phyloP scores from a whole-genome alignment of 192 early-diverging fungal genomes.

The Gonapodya prolifera region DNA sequence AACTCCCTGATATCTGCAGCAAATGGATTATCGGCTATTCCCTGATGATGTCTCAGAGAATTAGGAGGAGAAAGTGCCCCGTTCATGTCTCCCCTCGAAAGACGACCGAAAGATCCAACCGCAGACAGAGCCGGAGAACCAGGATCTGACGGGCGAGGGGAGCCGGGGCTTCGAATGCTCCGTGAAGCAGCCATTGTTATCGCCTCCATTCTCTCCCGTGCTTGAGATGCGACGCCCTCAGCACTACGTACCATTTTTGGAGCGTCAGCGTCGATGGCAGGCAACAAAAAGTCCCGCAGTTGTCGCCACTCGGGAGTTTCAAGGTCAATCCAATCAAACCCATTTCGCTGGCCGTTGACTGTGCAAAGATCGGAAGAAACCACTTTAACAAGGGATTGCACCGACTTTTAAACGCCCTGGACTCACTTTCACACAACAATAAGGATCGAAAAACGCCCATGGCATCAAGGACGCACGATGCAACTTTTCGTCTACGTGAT shows the following conservation, averaged over 20 bases:
- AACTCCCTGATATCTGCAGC: not conserved
- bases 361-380: too few species aligned
- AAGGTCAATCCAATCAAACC: not conserved
- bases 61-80: not conserved
- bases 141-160: not conserved
- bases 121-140: not conserved
- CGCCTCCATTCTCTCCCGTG: not conserved
- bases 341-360: not conserved
- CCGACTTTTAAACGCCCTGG: too few species aligned
- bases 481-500: not conserved
- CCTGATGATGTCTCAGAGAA: not conserved
- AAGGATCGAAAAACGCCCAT: not conserved
- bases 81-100: not conserved
- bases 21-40: not conserved
- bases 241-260: not conserved
- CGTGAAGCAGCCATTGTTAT: not conserved
- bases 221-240: not conserved
- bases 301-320: not conserved
- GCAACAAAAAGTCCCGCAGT: not conserved
- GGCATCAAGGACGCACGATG: not conserved
- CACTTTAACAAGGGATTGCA: too few species aligned
- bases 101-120: not conserved
- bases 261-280: not conserved
- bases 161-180: not conserved
- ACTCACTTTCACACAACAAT: not conserved